Percentiles rank a stretch among this genome's conserved stretches.
These are phyloP conservation scores for Lagerstroemia speciosa DNA, from an alignment of 345 rosid species.

Conservation along the genomic window DNA sequence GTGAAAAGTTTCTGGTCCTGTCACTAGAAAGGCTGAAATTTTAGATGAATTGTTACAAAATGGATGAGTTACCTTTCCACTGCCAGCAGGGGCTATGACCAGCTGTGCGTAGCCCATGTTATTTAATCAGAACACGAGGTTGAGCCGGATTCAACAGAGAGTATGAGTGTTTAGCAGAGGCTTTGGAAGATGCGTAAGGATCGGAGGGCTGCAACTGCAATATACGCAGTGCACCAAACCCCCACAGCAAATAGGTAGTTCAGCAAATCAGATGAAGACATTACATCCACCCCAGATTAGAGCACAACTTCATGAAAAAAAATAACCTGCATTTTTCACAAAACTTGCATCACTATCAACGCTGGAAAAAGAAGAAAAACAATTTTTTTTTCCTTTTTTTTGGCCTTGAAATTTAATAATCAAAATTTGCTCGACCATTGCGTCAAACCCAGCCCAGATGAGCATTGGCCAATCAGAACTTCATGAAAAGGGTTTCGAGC, in stretches of 20 bases:
- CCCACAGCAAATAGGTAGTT: slow-evolving; percentile 47
- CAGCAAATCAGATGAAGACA: slow-evolving; percentile 39
- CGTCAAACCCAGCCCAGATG: background rate
- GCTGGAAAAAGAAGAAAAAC: background rate
- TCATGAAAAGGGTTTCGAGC: background rate
- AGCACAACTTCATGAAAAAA: slow-evolving; percentile 6
- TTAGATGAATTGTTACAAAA: background rate
- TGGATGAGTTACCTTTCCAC: slow-evolving; percentile 56
- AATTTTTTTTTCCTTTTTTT: background rate
- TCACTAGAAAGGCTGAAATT: background rate
- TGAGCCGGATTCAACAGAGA: background rate
- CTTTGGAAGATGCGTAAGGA: slow-evolving; percentile 47
- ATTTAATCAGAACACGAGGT: background rate
- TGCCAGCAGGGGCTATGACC: slow-evolving; percentile 78
- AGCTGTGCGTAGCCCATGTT: slow-evolving; percentile 82
- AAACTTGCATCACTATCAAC: background rate
- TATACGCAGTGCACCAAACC: slow-evolving; percentile 81
- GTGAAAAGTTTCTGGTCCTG: background rate
- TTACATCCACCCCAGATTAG: slow-evolving; percentile 18
- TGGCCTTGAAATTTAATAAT: background rate
- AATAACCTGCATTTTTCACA: background rate
- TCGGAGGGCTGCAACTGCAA: slow-evolving; percentile 54
- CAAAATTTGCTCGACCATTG: background rate
- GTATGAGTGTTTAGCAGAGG: slow-evolving; percentile 16
- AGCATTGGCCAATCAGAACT: background rate